Conservation (phyloP, 352 stramenopile genomes). For the Pythium aphanidermatum region DNA sequence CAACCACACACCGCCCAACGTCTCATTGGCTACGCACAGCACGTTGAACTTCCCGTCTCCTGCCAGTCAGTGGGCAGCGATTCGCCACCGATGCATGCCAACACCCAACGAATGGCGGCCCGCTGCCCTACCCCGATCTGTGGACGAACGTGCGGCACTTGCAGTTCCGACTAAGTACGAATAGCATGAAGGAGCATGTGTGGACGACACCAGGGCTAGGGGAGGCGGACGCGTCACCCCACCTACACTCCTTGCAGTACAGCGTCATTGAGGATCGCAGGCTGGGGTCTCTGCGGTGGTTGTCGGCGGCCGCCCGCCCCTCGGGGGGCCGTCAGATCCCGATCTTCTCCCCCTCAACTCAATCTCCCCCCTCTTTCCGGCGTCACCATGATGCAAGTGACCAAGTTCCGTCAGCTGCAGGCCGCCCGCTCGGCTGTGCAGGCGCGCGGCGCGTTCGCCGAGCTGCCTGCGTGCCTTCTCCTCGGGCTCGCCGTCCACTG, state of each 20-base stretch:
- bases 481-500: conserved; percentile 23
- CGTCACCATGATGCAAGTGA: conserved; percentile 54
- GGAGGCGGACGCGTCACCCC: conserved; percentile 20
- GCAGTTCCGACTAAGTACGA: conserved; percentile 23
- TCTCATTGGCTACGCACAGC: conserved; percentile 13
- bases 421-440: conserved; percentile 25
- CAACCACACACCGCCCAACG: neutral
- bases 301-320: neutral
- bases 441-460: conserved; percentile 24
- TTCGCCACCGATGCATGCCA: conserved; percentile 9
- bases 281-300: conserved; percentile 5
- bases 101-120: conserved; percentile 1
- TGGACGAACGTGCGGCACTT: conserved; percentile 23
- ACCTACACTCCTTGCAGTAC: neutral
- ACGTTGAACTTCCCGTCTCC: conserved; percentile 18
- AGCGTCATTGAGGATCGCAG: conserved; percentile 15
- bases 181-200: neutral
- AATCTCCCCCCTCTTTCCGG: conserved; percentile 13
- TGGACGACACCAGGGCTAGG: conserved; percentile 23
- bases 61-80: conserved; percentile 13
- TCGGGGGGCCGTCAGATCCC: conserved; percentile 17
- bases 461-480: conserved; percentile 39
- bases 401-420: conserved; percentile 51
- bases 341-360: conserved; percentile 16
- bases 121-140: conserved; percentile 15